Conservation (phyloP, 1,284 basidiomycete genomes). For the Marasmius sp. region DNA sequence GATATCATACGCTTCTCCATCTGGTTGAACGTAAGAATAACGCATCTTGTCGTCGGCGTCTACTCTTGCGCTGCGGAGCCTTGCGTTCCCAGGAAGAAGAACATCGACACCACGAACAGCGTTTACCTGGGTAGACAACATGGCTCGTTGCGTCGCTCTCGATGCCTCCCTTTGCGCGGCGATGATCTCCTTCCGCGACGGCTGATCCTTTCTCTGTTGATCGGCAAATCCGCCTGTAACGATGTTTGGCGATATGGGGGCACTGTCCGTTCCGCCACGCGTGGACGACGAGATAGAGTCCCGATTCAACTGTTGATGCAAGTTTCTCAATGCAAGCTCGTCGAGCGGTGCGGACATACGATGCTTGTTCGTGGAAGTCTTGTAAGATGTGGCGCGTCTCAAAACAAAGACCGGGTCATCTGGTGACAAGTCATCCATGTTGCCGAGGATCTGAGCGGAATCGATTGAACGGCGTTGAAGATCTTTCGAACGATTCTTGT, state of each 20-base stretch:
- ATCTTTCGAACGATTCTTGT: constrained; percentile 43
- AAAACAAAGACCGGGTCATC: constrained; percentile 91
- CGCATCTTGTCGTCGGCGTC: constrained; percentile 73
- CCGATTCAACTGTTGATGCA: constrained; percentile 45
- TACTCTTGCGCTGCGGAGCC: constrained; percentile 81
- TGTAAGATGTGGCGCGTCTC: constrained; percentile 72
- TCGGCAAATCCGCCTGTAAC: constrained; percentile 5
- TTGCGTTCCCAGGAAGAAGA: constrained; percentile 77
- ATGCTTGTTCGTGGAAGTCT: constrained; percentile 63
- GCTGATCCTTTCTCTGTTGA: constrained; percentile 38
- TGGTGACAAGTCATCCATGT: constrained; percentile 70
- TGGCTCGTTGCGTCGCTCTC: constrained; percentile 83
- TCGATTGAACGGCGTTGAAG: constrained; percentile 89
- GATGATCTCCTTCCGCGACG: constrained; percentile 85
- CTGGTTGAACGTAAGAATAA: constrained; percentile 88
- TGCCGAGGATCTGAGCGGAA: constrained; percentile 69
- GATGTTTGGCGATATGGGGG: constrained; percentile 21
- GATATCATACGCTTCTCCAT: constrained; percentile 88
- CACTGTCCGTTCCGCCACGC: not conserved
- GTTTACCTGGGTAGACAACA: constrained; percentile 83
- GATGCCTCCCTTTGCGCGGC: constrained; percentile 87
- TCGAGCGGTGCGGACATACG: constrained; percentile 72
- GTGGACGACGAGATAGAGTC: constrained; percentile 50
- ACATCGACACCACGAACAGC: constrained; percentile 86
- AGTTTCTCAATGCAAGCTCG: constrained; percentile 69